Evolutionary conservation across 1,284 basidiomycete genomes (phyloP).

Genomic region (Mrakiaceae sp.): DNA sequence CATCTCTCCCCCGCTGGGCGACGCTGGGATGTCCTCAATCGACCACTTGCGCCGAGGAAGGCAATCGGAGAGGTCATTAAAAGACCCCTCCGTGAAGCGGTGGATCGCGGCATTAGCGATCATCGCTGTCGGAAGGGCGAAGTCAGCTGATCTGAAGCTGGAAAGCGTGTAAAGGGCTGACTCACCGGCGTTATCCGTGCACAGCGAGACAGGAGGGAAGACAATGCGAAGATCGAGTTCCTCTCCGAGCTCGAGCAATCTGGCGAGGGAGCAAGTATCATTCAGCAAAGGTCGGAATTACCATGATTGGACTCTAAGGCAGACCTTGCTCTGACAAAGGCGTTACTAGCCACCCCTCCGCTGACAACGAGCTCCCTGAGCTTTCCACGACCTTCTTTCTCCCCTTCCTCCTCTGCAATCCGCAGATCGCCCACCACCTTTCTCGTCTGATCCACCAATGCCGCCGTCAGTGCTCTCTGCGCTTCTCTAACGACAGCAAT

Average conservation of each 20-base stretch:
- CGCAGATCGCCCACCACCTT: too few species aligned
- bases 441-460: too few species aligned
- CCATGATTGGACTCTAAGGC: not conserved
- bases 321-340: not conserved
- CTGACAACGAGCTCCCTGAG: slow-evolving; percentile 1
- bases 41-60: slow-evolving; percentile 3
- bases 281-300: not conserved
- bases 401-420: not conserved
- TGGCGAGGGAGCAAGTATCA: not conserved
- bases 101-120: slow-evolving; percentile 15
- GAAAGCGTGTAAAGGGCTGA: not conserved
- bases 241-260: not conserved
- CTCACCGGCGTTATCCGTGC: slow-evolving; percentile 15
- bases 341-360: slow-evolving; percentile 15
- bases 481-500: not conserved
- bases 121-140: slow-evolving; percentile 6
- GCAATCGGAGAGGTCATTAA: not conserved
- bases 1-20: not conserved
- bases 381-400: not conserved
- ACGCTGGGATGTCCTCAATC: not conserved
- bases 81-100: not conserved
- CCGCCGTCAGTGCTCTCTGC: not conserved
- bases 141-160: not conserved
- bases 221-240: not conserved
- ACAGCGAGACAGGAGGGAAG: slow-evolving; percentile 5